phyloP scores from a whole-genome alignment of 2,329 filamentous ascomycete genomes.

The Pseudocercospora fijiensis region DNA sequence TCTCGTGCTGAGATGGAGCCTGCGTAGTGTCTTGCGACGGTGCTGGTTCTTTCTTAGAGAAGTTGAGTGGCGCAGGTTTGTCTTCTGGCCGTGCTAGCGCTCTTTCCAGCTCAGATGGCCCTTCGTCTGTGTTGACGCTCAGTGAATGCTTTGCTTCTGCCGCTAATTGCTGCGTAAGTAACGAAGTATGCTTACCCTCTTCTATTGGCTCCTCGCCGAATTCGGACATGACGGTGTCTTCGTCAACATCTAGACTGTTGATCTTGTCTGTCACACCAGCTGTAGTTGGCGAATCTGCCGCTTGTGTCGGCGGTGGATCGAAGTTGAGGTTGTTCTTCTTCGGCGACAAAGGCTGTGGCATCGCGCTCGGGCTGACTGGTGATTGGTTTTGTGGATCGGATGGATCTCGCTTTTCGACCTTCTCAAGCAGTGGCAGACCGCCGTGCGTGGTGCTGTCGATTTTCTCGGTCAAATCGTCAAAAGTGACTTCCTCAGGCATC shows the following conservation, averaged over 20 bases:
- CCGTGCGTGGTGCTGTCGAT: constrained; percentile 33
- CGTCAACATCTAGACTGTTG: constrained; percentile 59
- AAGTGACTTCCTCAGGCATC: constrained; percentile 60
- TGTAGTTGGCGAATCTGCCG: constrained; percentile 51
- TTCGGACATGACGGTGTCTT: constrained; percentile 54
- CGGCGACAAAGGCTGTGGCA: constrained; percentile 35
- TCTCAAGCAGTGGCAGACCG: constrained; percentile 31
- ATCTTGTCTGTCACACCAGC: constrained; percentile 57
- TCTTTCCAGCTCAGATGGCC: constrained; percentile 35
- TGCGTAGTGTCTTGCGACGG: constrained; percentile 6
- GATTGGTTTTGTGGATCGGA: constrained; percentile 20
- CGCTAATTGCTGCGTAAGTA: constrained; percentile 45
- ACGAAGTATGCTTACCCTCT: constrained; percentile 40
- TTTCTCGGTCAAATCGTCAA: constrained; percentile 65
- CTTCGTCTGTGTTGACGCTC: constrained; percentile 37
- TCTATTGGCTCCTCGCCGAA: constrained; percentile 34
- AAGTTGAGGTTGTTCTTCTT: constrained; percentile 33
- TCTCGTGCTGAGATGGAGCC: constrained; percentile 11
- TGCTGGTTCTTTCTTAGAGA: constrained; percentile 44
- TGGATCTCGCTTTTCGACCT: constrained; percentile 32
- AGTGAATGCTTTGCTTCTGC: constrained; percentile 31
- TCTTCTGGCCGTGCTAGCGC: constrained; percentile 58
- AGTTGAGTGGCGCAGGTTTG: constrained; percentile 64
- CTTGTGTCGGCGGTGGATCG: constrained; percentile 34
- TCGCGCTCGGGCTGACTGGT: constrained; percentile 25